phyloP scores from a whole-genome alignment of 148 eudicot genomes.

The Camellia granthamiana region DNA sequence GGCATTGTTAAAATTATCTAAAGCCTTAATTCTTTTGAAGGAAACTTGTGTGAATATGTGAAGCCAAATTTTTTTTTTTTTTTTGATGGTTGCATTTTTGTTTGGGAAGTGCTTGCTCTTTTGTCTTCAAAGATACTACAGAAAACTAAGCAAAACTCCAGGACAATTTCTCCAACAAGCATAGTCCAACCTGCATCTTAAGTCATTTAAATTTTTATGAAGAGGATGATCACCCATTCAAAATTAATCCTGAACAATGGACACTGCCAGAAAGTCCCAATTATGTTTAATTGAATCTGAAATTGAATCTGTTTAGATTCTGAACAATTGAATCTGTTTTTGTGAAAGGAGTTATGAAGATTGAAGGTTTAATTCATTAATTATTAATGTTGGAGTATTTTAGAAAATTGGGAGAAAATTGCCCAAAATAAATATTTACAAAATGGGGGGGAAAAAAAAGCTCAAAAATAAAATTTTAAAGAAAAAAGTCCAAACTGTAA shows the following conservation, averaged over 20 bases:
- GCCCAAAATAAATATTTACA: no score
- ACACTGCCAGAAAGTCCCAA: conserved; percentile 15
- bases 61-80: neutral
- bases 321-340: no score
- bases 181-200: conserved; percentile 16
- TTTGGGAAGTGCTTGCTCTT: conserved; percentile 44
- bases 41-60: neutral
- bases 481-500: no score
- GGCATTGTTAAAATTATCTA: neutral
- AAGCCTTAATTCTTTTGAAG: neutral
- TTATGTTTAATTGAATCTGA: neutral
- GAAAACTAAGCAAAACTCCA: conserved; percentile 25
- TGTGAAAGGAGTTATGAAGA: no score
- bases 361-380: no score
- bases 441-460: no score
- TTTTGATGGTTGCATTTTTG: conserved; percentile 49
- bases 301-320: no score
- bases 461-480: no score
- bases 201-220: conserved; percentile 20
- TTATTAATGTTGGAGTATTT: no score
- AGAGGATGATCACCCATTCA: conserved; percentile 17
- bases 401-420: no score
- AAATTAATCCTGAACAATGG: conserved; percentile 12
- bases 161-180: conserved; percentile 24
- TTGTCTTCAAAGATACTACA: conserved; percentile 41